These are phyloP conservation scores for Encephalitozoon hellem DNA, from an alignment of 371 early-diverging fungal species.

Conservation along the genomic window DNA sequence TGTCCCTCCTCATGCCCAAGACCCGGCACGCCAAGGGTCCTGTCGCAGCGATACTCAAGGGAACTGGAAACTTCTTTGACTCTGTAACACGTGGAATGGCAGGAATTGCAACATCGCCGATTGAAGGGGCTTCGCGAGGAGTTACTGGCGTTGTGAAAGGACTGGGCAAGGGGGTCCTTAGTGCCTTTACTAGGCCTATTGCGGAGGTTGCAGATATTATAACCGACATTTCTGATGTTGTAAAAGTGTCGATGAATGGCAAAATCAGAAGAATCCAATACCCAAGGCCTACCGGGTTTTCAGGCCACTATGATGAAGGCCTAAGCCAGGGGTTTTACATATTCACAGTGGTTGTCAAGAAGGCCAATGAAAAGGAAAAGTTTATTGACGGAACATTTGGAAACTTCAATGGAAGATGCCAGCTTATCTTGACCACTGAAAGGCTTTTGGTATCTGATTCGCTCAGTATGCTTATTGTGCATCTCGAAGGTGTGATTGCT, in stretches of 20 bases:
- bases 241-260: neutral
- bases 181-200: neutral
- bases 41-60: neutral
- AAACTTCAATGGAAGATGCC: neutral
- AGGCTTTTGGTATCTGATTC: conserved; percentile 2
- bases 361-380: neutral
- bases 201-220: neutral
- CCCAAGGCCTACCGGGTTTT: conserved; percentile 5
- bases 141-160: neutral
- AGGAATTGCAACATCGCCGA: neutral
- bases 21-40: neutral
- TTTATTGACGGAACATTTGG: conserved; percentile 22
- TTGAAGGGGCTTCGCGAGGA: neutral
- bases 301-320: neutral
- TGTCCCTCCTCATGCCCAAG: neutral
- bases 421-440: conserved; percentile 1
- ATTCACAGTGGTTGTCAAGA: neutral
- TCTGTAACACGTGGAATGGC: neutral
- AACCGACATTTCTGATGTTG: neutral
- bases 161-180: neutral
- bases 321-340: conserved; percentile 12
- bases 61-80: neutral
- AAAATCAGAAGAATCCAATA: neutral
- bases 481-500: neutral
- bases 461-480: neutral